phyloP scores from a whole-genome alignment of 768 basidiomycete species.

The Boletellus ananiceps region DNA sequence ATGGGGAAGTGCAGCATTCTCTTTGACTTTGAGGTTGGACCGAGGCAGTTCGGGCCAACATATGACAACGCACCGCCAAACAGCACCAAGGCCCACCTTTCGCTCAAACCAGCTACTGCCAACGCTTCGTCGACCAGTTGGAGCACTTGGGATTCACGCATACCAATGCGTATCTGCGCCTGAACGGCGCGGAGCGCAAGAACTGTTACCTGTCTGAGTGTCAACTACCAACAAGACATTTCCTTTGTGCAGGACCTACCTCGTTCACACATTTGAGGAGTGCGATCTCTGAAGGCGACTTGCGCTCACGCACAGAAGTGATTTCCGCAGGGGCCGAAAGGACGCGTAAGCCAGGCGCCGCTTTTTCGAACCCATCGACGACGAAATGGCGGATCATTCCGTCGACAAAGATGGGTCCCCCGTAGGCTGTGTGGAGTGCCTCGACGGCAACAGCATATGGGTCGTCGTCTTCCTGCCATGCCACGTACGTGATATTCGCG shows the following conservation, averaged over 20 bases:
- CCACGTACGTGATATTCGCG: conserved; percentile 41
- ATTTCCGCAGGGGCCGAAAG: conserved; percentile 52
- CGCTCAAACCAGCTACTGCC: conserved; percentile 51
- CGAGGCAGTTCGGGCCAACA: neutral
- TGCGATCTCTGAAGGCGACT: conserved; percentile 64
- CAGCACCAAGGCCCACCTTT: conserved; percentile 59
- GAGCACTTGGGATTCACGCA: conserved; percentile 68
- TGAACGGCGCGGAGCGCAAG: conserved; percentile 67
- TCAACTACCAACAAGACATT: neutral
- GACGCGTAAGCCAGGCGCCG: conserved; percentile 37
- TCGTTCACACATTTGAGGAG: conserved; percentile 78
- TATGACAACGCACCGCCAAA: conserved; percentile 61
- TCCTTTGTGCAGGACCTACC: conserved; percentile 35
- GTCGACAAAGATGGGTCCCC: conserved; percentile 53
- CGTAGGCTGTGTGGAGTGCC: conserved; percentile 22
- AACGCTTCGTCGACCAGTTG: conserved; percentile 56
- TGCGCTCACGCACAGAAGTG: conserved; percentile 64
- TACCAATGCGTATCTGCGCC: conserved; percentile 59
- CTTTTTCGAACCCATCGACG: conserved; percentile 54
- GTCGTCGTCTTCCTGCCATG: conserved; percentile 65
- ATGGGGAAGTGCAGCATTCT: conserved; percentile 84
- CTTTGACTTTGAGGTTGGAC: conserved; percentile 35
- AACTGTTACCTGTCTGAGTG: conserved; percentile 60
- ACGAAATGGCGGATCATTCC: conserved; percentile 59
- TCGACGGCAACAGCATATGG: conserved; percentile 54